Percentiles rank a stretch among this genome's conserved stretches.
Evolutionary conservation across 139 green algal genomes (phyloP).

Genomic region (Zygnema cylindricum): DNA sequence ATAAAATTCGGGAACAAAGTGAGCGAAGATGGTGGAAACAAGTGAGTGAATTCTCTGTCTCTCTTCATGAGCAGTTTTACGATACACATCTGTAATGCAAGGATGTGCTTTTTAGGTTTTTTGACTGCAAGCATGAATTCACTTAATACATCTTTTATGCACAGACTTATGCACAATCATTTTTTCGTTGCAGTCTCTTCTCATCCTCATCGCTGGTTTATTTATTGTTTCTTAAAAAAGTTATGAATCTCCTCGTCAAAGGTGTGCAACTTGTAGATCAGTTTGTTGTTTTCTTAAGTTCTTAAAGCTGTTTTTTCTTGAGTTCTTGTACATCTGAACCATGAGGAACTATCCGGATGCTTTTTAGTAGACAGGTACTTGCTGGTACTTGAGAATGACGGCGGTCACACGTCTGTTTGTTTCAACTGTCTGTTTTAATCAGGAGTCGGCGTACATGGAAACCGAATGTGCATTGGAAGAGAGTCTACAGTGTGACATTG

Average conservation of each 20-base stretch:
- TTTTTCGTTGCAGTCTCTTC: no score
- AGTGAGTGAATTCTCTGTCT: constrained; percentile 66
- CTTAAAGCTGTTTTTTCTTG: no score
- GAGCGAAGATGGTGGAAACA: constrained; percentile 84
- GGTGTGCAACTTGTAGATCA: no score
- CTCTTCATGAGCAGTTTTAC: constrained; percentile 3
- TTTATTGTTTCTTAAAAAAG: no score
- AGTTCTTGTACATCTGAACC: no score
- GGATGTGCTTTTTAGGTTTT: neutral
- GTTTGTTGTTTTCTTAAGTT: no score
- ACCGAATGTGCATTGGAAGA: constrained; percentile 81
- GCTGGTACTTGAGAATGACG: no score
- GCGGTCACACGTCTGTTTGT: no score
- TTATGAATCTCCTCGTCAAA: no score
- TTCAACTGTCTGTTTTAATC: constrained; percentile 2
- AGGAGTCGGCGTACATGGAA: constrained; percentile 78
- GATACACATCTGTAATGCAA: neutral
- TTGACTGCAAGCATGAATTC: neutral
- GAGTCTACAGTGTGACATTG: constrained; percentile 79
- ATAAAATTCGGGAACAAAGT: constrained; percentile 82
- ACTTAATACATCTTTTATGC: neutral
- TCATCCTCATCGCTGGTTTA: no score
- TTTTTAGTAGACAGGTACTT: no score
- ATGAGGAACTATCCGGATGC: no score
- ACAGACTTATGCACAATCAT: neutral